Evolutionary conservation across 73 alveolate species (phyloP).

Genomic region (Stentor roeselii): DNA sequence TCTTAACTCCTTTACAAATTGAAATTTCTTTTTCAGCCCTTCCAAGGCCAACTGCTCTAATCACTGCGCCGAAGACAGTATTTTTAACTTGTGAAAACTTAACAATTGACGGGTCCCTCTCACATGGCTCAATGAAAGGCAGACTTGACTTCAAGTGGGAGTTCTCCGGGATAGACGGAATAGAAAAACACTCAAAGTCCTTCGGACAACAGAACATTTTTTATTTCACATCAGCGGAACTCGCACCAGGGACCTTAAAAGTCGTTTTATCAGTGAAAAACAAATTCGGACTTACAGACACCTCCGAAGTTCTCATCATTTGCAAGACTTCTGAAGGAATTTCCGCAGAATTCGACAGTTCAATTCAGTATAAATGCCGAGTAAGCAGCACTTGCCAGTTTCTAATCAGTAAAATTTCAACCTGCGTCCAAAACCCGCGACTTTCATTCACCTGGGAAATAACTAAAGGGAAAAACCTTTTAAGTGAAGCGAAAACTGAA

Average conservation of each 20-base stretch:
- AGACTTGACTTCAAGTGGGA: neutral
- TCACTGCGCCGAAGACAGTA: slow-evolving; percentile 11
- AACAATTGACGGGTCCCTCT: neutral
- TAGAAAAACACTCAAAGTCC: neutral
- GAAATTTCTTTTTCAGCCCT: neutral
- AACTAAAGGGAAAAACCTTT: neutral
- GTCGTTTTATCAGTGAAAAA: neutral
- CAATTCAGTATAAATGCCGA: neutral
- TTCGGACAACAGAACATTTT: neutral
- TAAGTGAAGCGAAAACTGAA: neutral
- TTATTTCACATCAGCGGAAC: neutral
- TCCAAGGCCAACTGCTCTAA: neutral
- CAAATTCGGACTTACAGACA: neutral
- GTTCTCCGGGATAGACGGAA: neutral
- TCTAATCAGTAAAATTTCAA: no score
- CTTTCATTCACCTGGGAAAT: neutral
- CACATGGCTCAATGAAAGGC: neutral
- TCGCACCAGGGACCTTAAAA: neutral
- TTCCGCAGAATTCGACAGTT: neutral
- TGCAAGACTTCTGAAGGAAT: neutral
- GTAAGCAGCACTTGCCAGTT: neutral
- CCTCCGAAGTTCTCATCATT: neutral
- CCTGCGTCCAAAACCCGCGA: neutral
- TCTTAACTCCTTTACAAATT: neutral
- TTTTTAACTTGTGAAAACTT: neutral